Percentiles rank a stretch among this genome's conserved stretches.
These are phyloP conservation scores for Neostapfia colusana DNA, from an alignment of 176 grass and related monocot species.

Conservation along the genomic window DNA sequence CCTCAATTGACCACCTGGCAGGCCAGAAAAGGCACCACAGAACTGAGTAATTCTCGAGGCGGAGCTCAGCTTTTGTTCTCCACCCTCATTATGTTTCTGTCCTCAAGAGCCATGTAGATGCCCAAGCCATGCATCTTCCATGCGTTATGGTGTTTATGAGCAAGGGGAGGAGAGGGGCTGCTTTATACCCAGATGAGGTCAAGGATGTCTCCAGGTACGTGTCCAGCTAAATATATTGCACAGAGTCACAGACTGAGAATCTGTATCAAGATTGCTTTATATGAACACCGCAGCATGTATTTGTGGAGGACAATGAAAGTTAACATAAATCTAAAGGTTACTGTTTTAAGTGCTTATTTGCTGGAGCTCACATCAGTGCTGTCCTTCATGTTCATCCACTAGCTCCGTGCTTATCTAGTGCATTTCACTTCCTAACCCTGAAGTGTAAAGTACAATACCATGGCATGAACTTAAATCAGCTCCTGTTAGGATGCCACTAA, in stretches of 20 bases:
- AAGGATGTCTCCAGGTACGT: conserved; percentile 35
- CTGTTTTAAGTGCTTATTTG: conserved; percentile 46
- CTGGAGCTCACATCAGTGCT: conserved; percentile 41
- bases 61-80: conserved; percentile 19
- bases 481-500: conserved; percentile 20
- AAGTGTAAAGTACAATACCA: conserved; percentile 22
- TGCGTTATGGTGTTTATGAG: conserved; percentile 13
- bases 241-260: conserved; percentile 37
- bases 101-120: conserved; percentile 56
- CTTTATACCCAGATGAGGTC: conserved; percentile 34
- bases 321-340: conserved; percentile 33
- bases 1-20: conserved; percentile 40
- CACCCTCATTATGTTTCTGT: conserved; percentile 24
- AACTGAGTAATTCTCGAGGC: conserved; percentile 26
- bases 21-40: conserved; percentile 37
- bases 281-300: conserved; percentile 33
- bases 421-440: conserved; percentile 38
- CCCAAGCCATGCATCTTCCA: conserved; percentile 55
- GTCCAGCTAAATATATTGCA: conserved; percentile 35
- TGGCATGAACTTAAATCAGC: conserved; percentile 29
- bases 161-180: conserved; percentile 25
- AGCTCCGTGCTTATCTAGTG: conserved; percentile 59
- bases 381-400: conserved; percentile 40
- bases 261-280: conserved; percentile 27
- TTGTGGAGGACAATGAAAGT: conserved; percentile 44